phyloP scores from a whole-genome alignment of 306 rosid species.

The Trifolium repens region DNA sequence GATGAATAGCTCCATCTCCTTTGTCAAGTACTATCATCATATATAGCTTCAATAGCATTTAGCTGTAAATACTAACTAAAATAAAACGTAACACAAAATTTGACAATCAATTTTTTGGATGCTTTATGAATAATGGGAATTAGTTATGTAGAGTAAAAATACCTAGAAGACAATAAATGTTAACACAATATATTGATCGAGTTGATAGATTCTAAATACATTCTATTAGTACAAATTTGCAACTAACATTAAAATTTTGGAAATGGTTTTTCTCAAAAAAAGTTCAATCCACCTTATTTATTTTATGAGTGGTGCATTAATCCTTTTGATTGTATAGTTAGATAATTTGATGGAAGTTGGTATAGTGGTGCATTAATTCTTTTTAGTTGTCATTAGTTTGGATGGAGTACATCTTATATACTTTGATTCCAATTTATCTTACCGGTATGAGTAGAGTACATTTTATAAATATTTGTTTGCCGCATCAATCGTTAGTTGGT shows the following conservation, averaged over 20 bases:
- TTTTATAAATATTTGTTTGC: too few species aligned
- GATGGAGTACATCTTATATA: too few species aligned
- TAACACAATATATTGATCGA: neutral
- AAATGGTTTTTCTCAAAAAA: too few species aligned
- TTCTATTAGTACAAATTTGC: neutral
- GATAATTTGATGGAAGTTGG: too few species aligned
- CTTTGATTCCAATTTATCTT: too few species aligned
- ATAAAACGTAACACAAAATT: neutral
- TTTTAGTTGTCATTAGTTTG: too few species aligned
- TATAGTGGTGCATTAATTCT: too few species aligned
- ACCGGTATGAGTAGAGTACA: too few species aligned
- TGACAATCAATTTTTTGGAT: slow-evolving; percentile 16
- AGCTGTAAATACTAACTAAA: slow-evolving; percentile 1
- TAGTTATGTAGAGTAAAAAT: neutral
- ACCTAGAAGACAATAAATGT: slow-evolving; percentile 2
- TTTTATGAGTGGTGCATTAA: too few species aligned
- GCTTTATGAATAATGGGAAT: neutral
- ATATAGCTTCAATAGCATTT: neutral
- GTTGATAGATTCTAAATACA: neutral
- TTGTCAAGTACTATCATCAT: slow-evolving; percentile 13
- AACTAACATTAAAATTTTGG: neutral
- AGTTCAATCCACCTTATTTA: too few species aligned
- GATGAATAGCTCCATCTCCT: slow-evolving; percentile 23
- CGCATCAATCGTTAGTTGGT: too few species aligned
- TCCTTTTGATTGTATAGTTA: too few species aligned